phyloP scores from a whole-genome alignment of 2,329 filamentous ascomycete species.

The Fulvia fulva region DNA sequence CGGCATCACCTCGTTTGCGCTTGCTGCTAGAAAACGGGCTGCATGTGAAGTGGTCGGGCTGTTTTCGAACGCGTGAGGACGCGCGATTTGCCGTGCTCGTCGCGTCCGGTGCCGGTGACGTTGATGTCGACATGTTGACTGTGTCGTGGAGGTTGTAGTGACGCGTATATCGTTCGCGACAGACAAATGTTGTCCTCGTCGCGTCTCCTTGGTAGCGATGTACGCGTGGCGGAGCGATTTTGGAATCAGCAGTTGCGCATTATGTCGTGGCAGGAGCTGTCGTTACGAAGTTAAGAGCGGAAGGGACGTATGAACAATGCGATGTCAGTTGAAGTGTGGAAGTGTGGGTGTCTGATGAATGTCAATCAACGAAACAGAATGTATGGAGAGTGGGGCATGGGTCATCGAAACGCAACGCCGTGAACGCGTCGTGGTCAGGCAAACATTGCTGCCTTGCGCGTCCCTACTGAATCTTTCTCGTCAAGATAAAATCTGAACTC shows the following conservation, averaged over 20 bases:
- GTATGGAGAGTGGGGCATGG: too few species aligned
- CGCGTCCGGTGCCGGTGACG: constrained; percentile 31
- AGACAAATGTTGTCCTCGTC: neutral
- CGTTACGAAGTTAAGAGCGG: neutral
- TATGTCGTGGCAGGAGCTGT: neutral
- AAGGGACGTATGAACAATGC: neutral
- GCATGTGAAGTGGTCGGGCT: constrained; percentile 31
- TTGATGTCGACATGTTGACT: constrained; percentile 17
- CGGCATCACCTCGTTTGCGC: constrained; percentile 44
- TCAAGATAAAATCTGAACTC: neutral
- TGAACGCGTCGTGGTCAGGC: neutral
- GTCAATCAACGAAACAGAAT: neutral
- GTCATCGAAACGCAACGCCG: too few species aligned
- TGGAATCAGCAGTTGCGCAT: neutral
- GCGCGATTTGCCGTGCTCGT: constrained; percentile 55
- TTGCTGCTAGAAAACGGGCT: constrained; percentile 37
- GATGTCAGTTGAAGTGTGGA: neutral
- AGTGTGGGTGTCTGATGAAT: neutral
- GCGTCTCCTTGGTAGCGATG: neutral
- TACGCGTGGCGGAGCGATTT: neutral
- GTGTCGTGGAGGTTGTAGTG: neutral
- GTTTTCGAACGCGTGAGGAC: constrained; percentile 51
- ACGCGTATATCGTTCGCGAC: constrained; percentile 8
- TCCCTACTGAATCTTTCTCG: neutral
- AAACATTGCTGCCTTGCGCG: neutral